These are phyloP conservation scores for Cladophialophora immunda DNA, from an alignment of 2,329 filamentous ascomycete species.

Conservation along the genomic window DNA sequence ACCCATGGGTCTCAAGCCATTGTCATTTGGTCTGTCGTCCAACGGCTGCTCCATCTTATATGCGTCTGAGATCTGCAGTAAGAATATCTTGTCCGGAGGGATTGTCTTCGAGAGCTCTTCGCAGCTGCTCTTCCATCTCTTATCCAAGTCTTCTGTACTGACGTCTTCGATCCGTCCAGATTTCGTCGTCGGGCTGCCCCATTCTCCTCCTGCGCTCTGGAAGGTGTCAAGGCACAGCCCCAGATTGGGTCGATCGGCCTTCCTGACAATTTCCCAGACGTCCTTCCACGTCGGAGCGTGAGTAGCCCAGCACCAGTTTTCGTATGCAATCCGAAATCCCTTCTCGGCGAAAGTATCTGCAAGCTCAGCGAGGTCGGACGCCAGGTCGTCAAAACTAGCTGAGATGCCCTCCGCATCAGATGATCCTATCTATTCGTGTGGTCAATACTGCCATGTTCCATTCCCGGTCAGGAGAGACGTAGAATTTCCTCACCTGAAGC, in stretches of 20 bases:
- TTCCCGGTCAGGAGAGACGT: background rate
- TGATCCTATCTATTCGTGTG: slow-evolving; percentile 60
- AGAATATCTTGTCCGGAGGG: slow-evolving; percentile 74
- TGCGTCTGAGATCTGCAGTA: slow-evolving; percentile 78
- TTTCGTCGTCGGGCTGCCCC: slow-evolving; percentile 72
- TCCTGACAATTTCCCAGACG: slow-evolving; percentile 73
- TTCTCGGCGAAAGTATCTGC: slow-evolving; percentile 68
- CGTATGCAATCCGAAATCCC: slow-evolving; percentile 73
- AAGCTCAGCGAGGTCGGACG: slow-evolving; percentile 69
- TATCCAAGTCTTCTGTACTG: slow-evolving; percentile 60
- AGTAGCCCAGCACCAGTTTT: slow-evolving; percentile 85
- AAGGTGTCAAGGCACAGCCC: slow-evolving; percentile 82
- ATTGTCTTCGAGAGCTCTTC: slow-evolving; percentile 65
- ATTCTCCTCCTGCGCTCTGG: slow-evolving; percentile 76
- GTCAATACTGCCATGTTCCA: slow-evolving; percentile 4
- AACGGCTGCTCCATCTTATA: slow-evolving; percentile 70
- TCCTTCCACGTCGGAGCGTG: slow-evolving; percentile 73
- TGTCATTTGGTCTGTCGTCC: slow-evolving; percentile 56
- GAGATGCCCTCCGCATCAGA: slow-evolving; percentile 70
- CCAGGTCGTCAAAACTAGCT: slow-evolving; percentile 59
- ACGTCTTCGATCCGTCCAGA: slow-evolving; percentile 68
- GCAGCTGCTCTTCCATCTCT: slow-evolving; percentile 63
- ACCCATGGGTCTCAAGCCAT: slow-evolving; percentile 67
- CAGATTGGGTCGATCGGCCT: slow-evolving; percentile 70
- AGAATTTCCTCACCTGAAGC: slow-evolving; percentile 65